Conservation (phyloP, 2,329 filamentous ascomycete genomes). For the Diplodia corticola region DNA sequence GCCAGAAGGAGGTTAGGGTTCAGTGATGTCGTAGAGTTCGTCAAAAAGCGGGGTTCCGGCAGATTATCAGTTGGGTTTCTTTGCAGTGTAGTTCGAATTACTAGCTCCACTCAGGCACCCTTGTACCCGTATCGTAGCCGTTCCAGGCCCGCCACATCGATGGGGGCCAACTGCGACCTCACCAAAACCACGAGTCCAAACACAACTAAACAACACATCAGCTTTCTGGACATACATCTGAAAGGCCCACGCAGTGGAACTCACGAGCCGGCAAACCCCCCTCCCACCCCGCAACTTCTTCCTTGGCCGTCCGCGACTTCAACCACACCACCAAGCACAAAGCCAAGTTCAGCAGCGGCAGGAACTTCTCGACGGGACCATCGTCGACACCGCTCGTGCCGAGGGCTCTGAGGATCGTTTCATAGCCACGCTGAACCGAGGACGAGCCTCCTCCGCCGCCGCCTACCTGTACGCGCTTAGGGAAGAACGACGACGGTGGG, state of each 20-base stretch:
- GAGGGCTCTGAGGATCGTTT: not conserved
- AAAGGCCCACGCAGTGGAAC: constrained; percentile 29
- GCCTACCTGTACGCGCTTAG: constrained; percentile 26
- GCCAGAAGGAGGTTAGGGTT: not conserved
- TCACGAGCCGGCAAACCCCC: constrained; percentile 42
- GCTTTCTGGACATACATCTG: constrained; percentile 30
- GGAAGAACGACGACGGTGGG: constrained; percentile 27
- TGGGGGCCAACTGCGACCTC: constrained; percentile 65
- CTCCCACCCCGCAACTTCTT: constrained; percentile 31
- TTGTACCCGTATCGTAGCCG: constrained; percentile 22
- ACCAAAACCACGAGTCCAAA: constrained; percentile 62
- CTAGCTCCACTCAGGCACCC: not conserved
- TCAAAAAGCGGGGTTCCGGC: not conserved
- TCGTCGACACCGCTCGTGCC: constrained; percentile 1
- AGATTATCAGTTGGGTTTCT: not conserved
- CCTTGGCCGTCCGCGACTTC: constrained; percentile 29
- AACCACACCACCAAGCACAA: constrained; percentile 54
- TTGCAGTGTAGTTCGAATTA: not conserved
- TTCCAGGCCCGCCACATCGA: constrained; percentile 58
- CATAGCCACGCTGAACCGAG: not conserved
- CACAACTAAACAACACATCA: constrained; percentile 46
- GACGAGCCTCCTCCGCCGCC: constrained; percentile 11
- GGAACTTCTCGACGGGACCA: constrained; percentile 57
- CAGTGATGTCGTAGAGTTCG: not conserved
- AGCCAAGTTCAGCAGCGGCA: constrained; percentile 60